A percentile compares a stretch with the other conserved stretches of the same genome.
phyloP scores from a whole-genome alignment of 2,329 filamentous ascomycete genomes.

The Seiridium unicorne region DNA sequence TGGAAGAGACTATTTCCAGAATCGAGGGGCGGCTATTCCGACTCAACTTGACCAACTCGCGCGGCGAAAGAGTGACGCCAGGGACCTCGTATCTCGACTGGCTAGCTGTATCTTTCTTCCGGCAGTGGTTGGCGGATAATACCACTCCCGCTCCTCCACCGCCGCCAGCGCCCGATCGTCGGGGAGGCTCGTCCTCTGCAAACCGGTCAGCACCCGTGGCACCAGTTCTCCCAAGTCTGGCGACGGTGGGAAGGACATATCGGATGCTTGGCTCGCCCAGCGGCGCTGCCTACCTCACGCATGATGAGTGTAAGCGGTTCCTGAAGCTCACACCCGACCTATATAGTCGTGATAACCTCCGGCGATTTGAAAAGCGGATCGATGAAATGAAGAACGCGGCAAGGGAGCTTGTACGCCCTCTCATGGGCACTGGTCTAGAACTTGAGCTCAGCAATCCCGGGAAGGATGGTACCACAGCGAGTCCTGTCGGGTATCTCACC shows the following conservation, averaged over 20 bases:
- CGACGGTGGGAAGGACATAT: slow-evolving; percentile 71
- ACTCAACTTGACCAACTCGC: slow-evolving; percentile 72
- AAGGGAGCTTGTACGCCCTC: slow-evolving; percentile 75
- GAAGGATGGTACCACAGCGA: slow-evolving; percentile 24
- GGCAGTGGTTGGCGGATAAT: slow-evolving; percentile 91
- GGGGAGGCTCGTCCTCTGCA: slow-evolving; percentile 20
- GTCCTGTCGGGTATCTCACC: slow-evolving; percentile 1
- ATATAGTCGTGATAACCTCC: slow-evolving; percentile 83
- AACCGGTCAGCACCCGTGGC: slow-evolving; percentile 29
- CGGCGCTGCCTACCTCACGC: slow-evolving; percentile 66
- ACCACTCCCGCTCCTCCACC: slow-evolving; percentile 62
- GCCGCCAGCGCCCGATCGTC: slow-evolving; percentile 11
- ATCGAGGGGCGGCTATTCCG: slow-evolving; percentile 82
- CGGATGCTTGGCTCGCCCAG: slow-evolving; percentile 67
- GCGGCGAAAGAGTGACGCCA: slow-evolving; percentile 81
- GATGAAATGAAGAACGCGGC: slow-evolving; percentile 87
- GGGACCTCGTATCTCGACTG: slow-evolving; percentile 82
- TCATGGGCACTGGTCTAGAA: slow-evolving; percentile 84
- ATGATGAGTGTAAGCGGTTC: slow-evolving; percentile 89
- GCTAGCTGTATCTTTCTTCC: slow-evolving; percentile 82
- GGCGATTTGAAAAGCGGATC: slow-evolving; percentile 80
- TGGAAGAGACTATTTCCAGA: slow-evolving; percentile 77
- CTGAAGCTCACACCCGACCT: slow-evolving; percentile 79
- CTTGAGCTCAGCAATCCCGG: slow-evolving; percentile 60
- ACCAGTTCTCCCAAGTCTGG: slow-evolving; percentile 42